Evolutionary conservation across 129 eudicot species (phyloP).

Genomic region (Chrysanthemum seticuspe): DNA sequence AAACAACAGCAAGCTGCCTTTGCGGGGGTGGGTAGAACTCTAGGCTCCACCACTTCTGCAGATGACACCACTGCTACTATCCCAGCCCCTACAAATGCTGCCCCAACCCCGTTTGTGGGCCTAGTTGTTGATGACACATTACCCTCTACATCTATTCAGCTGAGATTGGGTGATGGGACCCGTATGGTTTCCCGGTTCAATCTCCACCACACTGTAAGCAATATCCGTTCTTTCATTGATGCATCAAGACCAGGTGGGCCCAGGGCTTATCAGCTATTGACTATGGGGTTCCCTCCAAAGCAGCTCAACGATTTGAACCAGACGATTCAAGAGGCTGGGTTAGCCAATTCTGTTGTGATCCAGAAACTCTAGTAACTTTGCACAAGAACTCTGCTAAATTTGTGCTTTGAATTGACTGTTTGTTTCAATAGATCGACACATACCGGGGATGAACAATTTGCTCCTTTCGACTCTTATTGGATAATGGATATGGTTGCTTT

Average conservation of each 20-base stretch:
- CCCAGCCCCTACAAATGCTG: conserved; percentile 32
- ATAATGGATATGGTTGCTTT: conserved; percentile 3
- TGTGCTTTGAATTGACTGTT: conserved; percentile 9
- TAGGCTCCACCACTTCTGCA: conserved; percentile 49
- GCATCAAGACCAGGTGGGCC: conserved; percentile 72
- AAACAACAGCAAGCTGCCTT: conserved; percentile 46
- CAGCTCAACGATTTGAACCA: conserved; percentile 72
- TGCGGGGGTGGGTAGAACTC: conserved; percentile 69
- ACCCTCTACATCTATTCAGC: conserved; percentile 86
- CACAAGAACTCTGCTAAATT: neutral
- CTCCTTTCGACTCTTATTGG: conserved; percentile 23
- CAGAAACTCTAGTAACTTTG: conserved; percentile 64
- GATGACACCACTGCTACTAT: conserved; percentile 30
- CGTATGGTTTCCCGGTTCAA: conserved; percentile 90
- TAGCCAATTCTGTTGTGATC: conserved; percentile 86
- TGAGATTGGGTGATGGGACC: conserved; percentile 86
- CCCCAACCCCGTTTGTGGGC: conserved; percentile 60
- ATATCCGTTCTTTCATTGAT: conserved; percentile 79
- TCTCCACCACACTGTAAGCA: conserved; percentile 62
- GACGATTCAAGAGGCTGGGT: conserved; percentile 83
- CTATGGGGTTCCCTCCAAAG: conserved; percentile 90
- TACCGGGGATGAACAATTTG: conserved; percentile 2
- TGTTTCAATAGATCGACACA: neutral
- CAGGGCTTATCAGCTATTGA: conserved; percentile 66
- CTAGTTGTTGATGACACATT: conserved; percentile 58